These are phyloP conservation scores for Brassica cretica DNA, from an alignment of 345 rosid genomes.

Conservation along the genomic window DNA sequence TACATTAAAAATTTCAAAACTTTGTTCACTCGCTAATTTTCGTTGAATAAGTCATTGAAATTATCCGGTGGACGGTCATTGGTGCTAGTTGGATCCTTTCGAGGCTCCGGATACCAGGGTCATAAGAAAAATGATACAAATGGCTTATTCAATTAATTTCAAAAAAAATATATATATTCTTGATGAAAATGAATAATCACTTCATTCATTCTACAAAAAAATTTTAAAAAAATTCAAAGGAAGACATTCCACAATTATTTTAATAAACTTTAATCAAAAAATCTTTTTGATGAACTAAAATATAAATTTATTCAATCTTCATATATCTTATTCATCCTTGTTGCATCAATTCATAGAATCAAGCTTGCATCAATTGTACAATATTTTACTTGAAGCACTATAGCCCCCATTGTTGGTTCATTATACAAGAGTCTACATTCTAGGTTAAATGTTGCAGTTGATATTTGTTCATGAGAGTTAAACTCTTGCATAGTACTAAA, in stretches of 20 bases:
- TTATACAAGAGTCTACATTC: not conserved
- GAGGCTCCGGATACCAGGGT: too few relatives aligned
- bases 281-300: not conserved
- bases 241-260: not conserved
- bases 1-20: not conserved
- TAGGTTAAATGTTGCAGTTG: not conserved
- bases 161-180: too few relatives aligned
- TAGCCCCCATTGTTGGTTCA: not conserved
- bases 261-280: too few relatives aligned
- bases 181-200: not conserved
- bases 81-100: too few relatives aligned
- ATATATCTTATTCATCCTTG: not conserved
- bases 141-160: not conserved
- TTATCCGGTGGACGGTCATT: not conserved
- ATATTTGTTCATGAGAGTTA: not conserved
- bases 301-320: not conserved
- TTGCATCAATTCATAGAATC: not conserved
- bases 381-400: not conserved
- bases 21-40: not conserved
- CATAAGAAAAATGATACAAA: not conserved
- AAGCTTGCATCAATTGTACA: not conserved
- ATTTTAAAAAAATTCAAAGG: not conserved
- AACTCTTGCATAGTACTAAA: not conserved
- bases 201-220: not conserved
- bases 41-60: not conserved